Percentiles rank a stretch among this genome's conserved stretches.
Evolutionary conservation across 345 rosid species (phyloP).

Genomic region (Ceriops zippeliana): DNA sequence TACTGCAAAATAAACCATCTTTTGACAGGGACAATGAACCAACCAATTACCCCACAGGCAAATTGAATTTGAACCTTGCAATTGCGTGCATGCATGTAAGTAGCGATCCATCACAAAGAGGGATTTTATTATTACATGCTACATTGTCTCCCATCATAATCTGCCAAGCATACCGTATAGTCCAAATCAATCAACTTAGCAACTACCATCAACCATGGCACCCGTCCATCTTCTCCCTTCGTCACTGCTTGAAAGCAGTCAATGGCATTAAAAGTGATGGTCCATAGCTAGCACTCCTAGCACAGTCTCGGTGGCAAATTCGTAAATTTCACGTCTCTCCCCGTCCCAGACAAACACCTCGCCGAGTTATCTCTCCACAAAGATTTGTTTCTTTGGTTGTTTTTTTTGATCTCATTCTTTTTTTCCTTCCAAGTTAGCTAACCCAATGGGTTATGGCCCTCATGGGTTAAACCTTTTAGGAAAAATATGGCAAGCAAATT

Average conservation of each 20-base stretch:
- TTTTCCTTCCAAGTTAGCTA: too few species aligned
- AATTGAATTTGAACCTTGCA: background rate
- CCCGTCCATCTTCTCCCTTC: too few species aligned
- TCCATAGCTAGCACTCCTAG: background rate
- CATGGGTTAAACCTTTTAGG: background rate
- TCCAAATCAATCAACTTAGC: too few species aligned
- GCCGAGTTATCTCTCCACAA: conserved; percentile 9
- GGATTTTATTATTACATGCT: too few species aligned
- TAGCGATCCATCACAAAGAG: too few species aligned
- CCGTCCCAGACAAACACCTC: background rate
- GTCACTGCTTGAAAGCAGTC: background rate
- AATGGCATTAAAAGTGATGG: conserved; percentile 1
- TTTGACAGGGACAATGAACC: conserved; percentile 10
- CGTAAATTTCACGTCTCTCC: background rate
- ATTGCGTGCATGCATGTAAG: background rate
- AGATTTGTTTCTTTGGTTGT: conserved; percentile 10
- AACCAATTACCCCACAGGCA: background rate
- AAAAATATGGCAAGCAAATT: background rate
- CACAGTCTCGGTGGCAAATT: background rate
- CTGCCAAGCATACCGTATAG: too few species aligned
- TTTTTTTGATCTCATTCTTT: background rate
- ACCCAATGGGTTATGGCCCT: too few species aligned
- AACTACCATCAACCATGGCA: too few species aligned
- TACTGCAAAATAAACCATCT: background rate
- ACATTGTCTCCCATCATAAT: too few species aligned